These are phyloP conservation scores for Bremia lactucae DNA, from an alignment of 352 stramenopile species.

Conservation along the genomic window DNA sequence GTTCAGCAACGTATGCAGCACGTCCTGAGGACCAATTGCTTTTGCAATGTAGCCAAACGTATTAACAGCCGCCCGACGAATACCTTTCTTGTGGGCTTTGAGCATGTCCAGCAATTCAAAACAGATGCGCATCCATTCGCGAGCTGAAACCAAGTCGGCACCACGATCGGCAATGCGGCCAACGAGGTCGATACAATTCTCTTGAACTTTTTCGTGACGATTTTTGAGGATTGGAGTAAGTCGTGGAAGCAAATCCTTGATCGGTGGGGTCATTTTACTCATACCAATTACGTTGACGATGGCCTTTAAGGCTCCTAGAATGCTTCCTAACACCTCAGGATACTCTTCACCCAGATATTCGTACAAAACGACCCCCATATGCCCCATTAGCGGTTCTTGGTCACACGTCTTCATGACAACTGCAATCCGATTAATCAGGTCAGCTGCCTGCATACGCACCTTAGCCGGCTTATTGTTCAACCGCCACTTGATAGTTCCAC, in stretches of 20 bases:
- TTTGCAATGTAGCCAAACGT: constrained; percentile 99
- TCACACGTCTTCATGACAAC: constrained; percentile 98
- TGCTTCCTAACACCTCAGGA: constrained; percentile 96
- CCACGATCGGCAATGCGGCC: constrained; percentile 97
- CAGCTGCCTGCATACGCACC: constrained; percentile 98
- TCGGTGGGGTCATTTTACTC: constrained; percentile 98
- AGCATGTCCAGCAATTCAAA: constrained; percentile 99
- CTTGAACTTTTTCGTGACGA: constrained; percentile 98
- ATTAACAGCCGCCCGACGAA: constrained; percentile 95
- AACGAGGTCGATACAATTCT: constrained; percentile 93
- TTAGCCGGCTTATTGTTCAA: constrained; percentile 98
- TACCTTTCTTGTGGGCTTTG: constrained; percentile 98
- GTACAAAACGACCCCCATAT: constrained; percentile 98
- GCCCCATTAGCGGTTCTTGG: constrained; percentile 97
- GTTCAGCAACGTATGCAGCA: constrained; percentile 97
- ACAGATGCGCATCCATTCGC: constrained; percentile 99
- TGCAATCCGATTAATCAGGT: constrained; percentile 97
- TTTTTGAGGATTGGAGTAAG: constrained; percentile 99
- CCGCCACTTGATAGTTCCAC: constrained; percentile 98
- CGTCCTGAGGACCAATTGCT: constrained; percentile 98
- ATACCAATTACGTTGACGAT: constrained; percentile 99
- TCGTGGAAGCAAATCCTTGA: constrained; percentile 96
- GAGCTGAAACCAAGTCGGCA: constrained; percentile 94
- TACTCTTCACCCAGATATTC: constrained; percentile 99
- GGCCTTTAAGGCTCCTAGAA: constrained; percentile 94